Percentiles rank a stretch among this genome's conserved stretches.
Evolutionary conservation across 1,284 basidiomycete species (phyloP).

Genomic region (Athelia sp.): DNA sequence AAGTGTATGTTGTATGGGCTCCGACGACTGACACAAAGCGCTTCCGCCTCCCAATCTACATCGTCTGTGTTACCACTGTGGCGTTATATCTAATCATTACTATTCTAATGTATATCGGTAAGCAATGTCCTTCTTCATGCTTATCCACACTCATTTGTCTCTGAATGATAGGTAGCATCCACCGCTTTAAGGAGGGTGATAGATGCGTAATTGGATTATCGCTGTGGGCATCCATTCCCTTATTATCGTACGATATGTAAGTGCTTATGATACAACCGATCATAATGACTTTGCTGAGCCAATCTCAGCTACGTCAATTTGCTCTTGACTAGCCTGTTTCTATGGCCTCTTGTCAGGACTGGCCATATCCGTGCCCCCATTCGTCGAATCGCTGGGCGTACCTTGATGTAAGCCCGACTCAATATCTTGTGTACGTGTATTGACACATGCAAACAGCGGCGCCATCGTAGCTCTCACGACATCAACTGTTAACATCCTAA

Average conservation of each 20-base stretch:
- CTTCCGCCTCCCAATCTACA: slow-evolving; percentile 30
- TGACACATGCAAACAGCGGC: slow-evolving; percentile 25
- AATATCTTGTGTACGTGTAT: not conserved
- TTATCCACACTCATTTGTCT: not conserved
- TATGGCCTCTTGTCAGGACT: slow-evolving; percentile 37
- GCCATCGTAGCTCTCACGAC: slow-evolving; percentile 39
- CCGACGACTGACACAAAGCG: slow-evolving; percentile 16
- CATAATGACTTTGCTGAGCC: not conserved
- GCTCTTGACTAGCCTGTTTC: slow-evolving; percentile 39
- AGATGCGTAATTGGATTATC: slow-evolving; percentile 41
- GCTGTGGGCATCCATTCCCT: slow-evolving; percentile 30
- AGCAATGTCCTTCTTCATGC: slow-evolving; percentile 5
- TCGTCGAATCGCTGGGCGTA: slow-evolving; percentile 33
- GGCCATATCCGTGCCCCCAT: slow-evolving; percentile 29
- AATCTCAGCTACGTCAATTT: slow-evolving; percentile 31
- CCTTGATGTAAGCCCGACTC: slow-evolving; percentile 27
- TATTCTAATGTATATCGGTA: slow-evolving; percentile 27
- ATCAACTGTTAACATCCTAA: slow-evolving; percentile 41
- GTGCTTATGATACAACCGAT: slow-evolving; percentile 12
- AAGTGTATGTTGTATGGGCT: slow-evolving; percentile 32
- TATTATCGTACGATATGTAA: slow-evolving; percentile 37
- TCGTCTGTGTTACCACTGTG: slow-evolving; percentile 24
- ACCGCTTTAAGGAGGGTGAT: slow-evolving; percentile 26
- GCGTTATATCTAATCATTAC: slow-evolving; percentile 27
- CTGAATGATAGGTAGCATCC: slow-evolving; percentile 25